phyloP scores from a whole-genome alignment of 768 basidiomycete genomes.

The Serendipita indica region DNA sequence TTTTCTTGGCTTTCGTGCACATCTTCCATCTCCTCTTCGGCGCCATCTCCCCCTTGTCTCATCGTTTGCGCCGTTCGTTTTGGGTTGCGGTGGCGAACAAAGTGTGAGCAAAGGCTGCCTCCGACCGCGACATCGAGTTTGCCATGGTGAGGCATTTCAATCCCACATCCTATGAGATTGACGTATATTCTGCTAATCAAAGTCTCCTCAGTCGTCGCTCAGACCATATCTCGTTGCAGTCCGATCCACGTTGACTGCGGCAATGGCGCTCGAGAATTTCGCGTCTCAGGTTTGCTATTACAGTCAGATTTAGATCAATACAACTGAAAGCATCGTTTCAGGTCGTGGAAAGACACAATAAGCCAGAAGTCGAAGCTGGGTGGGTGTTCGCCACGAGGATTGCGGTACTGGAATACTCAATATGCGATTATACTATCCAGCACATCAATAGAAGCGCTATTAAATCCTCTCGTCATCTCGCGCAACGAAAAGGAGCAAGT shows the following conservation, averaged over 20 bases:
- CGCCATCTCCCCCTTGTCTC: not conserved
- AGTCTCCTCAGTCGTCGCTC: conserved; percentile 56
- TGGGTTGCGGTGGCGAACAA: not conserved
- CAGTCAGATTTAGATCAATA: conserved; percentile 12
- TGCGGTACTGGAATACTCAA: conserved; percentile 1
- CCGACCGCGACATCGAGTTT: too few species aligned
- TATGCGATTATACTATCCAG: conserved; percentile 30
- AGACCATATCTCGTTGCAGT: conserved; percentile 94
- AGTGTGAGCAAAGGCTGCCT: not conserved
- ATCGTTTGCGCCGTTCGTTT: not conserved
- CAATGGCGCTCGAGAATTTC: conserved; percentile 94
- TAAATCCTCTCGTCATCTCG: conserved; percentile 87
- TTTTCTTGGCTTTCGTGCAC: conserved; percentile 12
- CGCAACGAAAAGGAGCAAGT: conserved; percentile 96
- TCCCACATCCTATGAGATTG: too few species aligned
- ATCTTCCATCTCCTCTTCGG: not conserved
- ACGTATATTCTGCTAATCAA: not conserved
- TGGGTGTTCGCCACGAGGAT: conserved; percentile 27
- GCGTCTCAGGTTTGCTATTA: conserved; percentile 63
- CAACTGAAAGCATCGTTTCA: conserved; percentile 23
- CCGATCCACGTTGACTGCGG: conserved; percentile 91
- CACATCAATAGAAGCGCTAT: conserved; percentile 82
- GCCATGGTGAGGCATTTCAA: too few species aligned
- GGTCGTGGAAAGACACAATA: conserved; percentile 96
- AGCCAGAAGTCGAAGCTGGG: conserved; percentile 88